A percentile compares a stretch with the other conserved stretches of the same genome.
Evolutionary conservation across 1,139 yeast species (phyloP).

Genomic region (Chernovozyma sophiae-reginae): DNA sequence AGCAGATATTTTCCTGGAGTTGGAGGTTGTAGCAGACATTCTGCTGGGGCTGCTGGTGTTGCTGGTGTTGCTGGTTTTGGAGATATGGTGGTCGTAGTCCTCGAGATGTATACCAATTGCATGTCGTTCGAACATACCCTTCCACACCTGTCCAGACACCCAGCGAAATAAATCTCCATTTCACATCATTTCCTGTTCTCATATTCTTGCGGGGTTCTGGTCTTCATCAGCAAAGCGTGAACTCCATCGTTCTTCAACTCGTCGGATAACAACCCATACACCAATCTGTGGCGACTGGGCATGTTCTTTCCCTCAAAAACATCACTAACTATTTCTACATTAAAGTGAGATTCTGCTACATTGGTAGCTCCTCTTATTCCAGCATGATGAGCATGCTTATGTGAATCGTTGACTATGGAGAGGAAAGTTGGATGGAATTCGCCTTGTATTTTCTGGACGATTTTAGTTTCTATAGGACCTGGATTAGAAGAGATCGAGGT

Average conservation of each 20-base stretch:
- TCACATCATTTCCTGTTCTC: constrained; percentile 1
- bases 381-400: constrained; percentile 84
- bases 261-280: constrained; percentile 66
- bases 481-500: constrained; percentile 12
- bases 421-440: constrained; percentile 50
- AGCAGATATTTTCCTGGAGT: too few relatives aligned
- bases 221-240: constrained; percentile 85
- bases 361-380: constrained; percentile 75
- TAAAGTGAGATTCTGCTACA: constrained; percentile 80
- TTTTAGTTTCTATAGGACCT: constrained; percentile 53
- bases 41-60: too few relatives aligned
- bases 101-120: too few relatives aligned
- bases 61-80: too few relatives aligned
- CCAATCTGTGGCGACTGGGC: constrained; percentile 76
- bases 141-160: too few relatives aligned
- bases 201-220: constrained; percentile 67
- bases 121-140: too few relatives aligned
- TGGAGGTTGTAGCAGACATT: too few relatives aligned
- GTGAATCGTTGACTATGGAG: constrained; percentile 73
- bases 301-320: constrained; percentile 61
- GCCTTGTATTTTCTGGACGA: constrained; percentile 41
- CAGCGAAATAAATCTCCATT: too few relatives aligned
- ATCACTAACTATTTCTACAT: constrained; percentile 66
- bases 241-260: constrained; percentile 70
- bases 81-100: too few relatives aligned